Base-by-base conservation (phyloP, 345 rosid genomes). In the Euphorbia peplus region DNA sequence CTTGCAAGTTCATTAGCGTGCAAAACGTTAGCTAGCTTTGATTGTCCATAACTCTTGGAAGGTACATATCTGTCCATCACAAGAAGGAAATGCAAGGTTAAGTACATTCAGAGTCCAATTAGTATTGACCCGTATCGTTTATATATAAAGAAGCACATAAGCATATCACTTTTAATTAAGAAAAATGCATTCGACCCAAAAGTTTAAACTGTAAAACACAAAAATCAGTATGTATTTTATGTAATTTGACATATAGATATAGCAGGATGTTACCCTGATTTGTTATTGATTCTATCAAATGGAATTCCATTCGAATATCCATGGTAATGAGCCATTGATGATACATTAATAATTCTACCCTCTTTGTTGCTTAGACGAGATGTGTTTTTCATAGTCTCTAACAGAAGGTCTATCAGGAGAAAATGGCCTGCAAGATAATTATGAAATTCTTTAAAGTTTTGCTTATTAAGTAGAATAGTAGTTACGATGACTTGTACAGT, bases 1-100 rank as follows among this genome's bases (percentile, higher is more conserved):
- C 82, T 84, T 15, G 91, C 68, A 35, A 93, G 91, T 86, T 93
- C 98, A 63, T 83, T 86, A 21, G 92, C 91, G 72, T 90, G 95
- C 85, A 93, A 77, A 71, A 90, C 68, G 72, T 87, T 90, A 65
- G 87, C 86, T 10, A 93, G 89, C 78, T 93, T 93, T 29, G 88
- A 84, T 41, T 84, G 88, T 32, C 80, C 86, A 76, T 88, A 88
- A 8, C 90, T 83, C 32, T 41, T 54, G 0, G 83, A 16, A 50
- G 73, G 69, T 58, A 35, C 73, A 66, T 84, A 88, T 71, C 90
- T 88, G 85, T 15, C 48, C 21, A 3, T 24, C 53, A 53, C 4
- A 32, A 32, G 6, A 6, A 32, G 6, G 37, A 6, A 70, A 51
- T 26, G 28, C 19, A 28, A 62, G 0, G 24, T 14, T 18, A 41